phyloP scores from a whole-genome alignment of 257 asterid species.

The Haberlea rhodopensis region DNA sequence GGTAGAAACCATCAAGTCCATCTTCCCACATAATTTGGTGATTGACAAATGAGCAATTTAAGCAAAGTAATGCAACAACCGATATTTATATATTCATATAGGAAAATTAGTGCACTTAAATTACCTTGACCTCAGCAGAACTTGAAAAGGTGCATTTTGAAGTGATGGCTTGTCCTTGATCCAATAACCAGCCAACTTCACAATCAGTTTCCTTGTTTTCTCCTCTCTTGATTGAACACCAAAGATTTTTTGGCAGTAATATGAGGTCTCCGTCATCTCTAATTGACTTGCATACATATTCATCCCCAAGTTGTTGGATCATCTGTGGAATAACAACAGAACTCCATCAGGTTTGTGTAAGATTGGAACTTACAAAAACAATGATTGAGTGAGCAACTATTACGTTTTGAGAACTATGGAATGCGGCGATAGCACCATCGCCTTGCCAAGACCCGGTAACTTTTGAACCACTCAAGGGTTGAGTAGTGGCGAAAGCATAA shows the following conservation, averaged over 20 bases:
- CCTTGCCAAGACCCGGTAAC: constrained; percentile 68
- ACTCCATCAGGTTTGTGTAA: constrained; percentile 1
- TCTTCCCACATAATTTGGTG: too few species aligned
- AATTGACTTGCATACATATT: constrained; percentile 28
- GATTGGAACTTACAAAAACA: background rate
- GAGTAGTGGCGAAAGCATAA: constrained; percentile 88
- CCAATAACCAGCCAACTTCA: constrained; percentile 84
- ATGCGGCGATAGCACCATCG: constrained; percentile 36
- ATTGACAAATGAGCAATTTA: background rate
- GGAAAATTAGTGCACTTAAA: background rate
- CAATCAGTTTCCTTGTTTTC: constrained; percentile 41
- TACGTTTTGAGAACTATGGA: constrained; percentile 35
- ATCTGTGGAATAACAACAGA: constrained; percentile 29
- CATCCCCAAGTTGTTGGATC: constrained; percentile 47
- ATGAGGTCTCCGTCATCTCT: constrained; percentile 48
- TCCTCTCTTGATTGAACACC: constrained; percentile 54
- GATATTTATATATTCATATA: background rate
- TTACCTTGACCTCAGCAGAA: constrained; percentile 53
- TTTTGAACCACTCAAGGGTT: constrained; percentile 41
- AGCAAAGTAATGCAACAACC: background rate
- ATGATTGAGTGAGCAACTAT: background rate
- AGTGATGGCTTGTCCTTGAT: constrained; percentile 57
- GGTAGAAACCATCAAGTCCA: too few species aligned
- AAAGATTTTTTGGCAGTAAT: constrained; percentile 74
- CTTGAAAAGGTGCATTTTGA: constrained; percentile 64